These are phyloP conservation scores for Candida chilensis DNA, from an alignment of 805 yeast genomes.

Conservation along the genomic window DNA sequence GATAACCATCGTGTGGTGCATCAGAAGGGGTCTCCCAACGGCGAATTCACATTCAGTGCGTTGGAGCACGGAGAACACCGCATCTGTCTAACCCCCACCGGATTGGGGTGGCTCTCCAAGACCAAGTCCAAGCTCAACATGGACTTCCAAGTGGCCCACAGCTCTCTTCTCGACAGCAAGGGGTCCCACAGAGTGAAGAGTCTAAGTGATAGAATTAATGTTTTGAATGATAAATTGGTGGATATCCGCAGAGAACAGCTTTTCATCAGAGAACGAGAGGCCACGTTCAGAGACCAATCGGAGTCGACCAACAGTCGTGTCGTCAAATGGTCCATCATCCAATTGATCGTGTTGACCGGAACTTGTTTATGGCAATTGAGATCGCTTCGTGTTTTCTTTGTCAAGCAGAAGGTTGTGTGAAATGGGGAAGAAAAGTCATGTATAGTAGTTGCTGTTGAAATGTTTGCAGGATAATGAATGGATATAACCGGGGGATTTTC, in stretches of 20 bases:
- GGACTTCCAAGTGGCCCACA: constrained; percentile 62
- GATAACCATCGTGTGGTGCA: constrained; percentile 68
- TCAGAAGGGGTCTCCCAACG: constrained; percentile 55
- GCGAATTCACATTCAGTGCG: constrained; percentile 69
- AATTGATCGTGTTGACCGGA: constrained; percentile 51
- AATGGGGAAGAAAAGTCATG: too few relatives aligned
- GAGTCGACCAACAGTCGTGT: constrained; percentile 64
- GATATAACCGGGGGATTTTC: too few relatives aligned
- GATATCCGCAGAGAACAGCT: constrained; percentile 61
- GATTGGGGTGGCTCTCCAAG: constrained; percentile 54
- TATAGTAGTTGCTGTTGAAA: too few relatives aligned
- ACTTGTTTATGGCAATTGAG: constrained; percentile 71
- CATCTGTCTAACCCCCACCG: constrained; percentile 47
- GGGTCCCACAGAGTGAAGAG: constrained; percentile 46
- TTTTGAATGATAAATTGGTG: constrained; percentile 43
- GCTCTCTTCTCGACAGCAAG: constrained; percentile 61
- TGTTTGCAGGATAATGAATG: too few relatives aligned
- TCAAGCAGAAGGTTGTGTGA: constrained; percentile 68
- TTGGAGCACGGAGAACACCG: constrained; percentile 72
- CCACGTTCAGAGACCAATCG: constrained; percentile 60
- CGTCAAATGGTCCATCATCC: constrained; percentile 66
- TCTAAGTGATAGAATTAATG: constrained; percentile 48
- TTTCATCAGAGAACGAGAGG: constrained; percentile 67
- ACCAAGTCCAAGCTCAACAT: constrained; percentile 48
- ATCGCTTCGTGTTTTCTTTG: constrained; percentile 68